Conservation (phyloP, 2,329 filamentous ascomycete species). For the Periconia sp. region DNA sequence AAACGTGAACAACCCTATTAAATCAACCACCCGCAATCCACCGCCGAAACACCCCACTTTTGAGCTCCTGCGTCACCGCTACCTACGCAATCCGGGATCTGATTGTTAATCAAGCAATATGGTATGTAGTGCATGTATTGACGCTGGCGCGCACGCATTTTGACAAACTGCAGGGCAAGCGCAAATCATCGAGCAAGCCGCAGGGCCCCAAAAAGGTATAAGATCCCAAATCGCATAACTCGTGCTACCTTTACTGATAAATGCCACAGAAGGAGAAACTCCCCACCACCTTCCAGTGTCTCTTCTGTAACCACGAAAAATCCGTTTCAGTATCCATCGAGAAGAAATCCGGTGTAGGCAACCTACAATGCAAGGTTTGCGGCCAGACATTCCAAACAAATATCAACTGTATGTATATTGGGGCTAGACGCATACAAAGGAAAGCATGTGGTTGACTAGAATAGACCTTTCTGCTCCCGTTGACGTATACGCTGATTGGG, state of each 20-base stretch:
- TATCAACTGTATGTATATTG: slow-evolving; percentile 77
- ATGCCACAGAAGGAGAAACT: slow-evolving; percentile 61
- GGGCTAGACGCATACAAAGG: not conserved
- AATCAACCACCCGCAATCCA: not conserved
- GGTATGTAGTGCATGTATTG: slow-evolving; percentile 16
- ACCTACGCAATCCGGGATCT: not conserved
- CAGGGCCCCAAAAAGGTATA: slow-evolving; percentile 78
- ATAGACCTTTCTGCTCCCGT: slow-evolving; percentile 85
- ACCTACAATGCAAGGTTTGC: slow-evolving; percentile 87
- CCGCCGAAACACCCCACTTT: not conserved
- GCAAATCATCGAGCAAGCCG: slow-evolving; percentile 82
- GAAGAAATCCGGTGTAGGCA: slow-evolving; percentile 85
- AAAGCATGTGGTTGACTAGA: slow-evolving; percentile 2
- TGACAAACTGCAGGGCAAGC: slow-evolving; percentile 68
- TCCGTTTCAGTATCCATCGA: slow-evolving; percentile 89
- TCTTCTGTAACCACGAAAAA: slow-evolving; percentile 98
- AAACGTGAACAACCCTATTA: not conserved
- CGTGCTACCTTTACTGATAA: slow-evolving; percentile 13
- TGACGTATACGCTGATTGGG: slow-evolving; percentile 97
- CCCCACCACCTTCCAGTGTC: slow-evolving; percentile 85
- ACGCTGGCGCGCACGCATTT: slow-evolving; percentile 17
- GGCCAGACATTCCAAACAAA: slow-evolving; percentile 90
- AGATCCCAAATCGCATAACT: slow-evolving; percentile 5
- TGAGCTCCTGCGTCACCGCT: not conserved
- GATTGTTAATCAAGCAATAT: slow-evolving; percentile 12